phyloP scores from a whole-genome alignment of 2,329 filamentous ascomycete genomes.

The Samsoniella hepiali region DNA sequence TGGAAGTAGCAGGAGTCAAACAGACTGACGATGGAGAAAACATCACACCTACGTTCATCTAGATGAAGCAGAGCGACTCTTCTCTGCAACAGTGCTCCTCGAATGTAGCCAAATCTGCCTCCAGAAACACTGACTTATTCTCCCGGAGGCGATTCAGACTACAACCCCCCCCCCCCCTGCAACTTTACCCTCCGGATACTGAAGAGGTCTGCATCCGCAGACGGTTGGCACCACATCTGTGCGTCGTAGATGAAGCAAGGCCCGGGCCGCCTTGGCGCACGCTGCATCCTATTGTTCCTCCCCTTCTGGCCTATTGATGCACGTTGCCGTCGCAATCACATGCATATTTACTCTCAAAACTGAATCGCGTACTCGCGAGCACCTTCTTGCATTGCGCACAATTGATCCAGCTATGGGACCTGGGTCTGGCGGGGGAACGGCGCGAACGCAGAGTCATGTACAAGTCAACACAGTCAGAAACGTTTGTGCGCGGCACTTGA shows the following conservation, averaged over 20 bases:
- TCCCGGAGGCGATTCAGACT: not conserved
- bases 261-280: not conserved
- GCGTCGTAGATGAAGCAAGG: not conserved
- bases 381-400: too few relatives aligned
- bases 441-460: constrained; percentile 1
- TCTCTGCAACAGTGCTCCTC: too few relatives aligned
- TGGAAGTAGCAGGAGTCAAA: not conserved
- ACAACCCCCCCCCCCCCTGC: not conserved
- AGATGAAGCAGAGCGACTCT: not conserved
- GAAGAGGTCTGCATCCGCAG: not conserved
- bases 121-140: not conserved
- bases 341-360: not conserved
- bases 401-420: not conserved
- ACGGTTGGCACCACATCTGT: not conserved
- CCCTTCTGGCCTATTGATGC: constrained; percentile 2
- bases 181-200: not conserved
- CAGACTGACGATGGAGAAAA: not conserved
- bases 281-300: constrained; percentile 4
- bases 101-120: not conserved
- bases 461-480: not conserved
- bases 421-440: not conserved
- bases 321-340: not conserved
- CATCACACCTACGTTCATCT: not conserved
- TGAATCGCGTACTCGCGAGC: not conserved
- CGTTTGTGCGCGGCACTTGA: not conserved